phyloP scores from a whole-genome alignment of 2,329 filamentous ascomycete genomes.

The Colletotrichum orchidophilum region DNA sequence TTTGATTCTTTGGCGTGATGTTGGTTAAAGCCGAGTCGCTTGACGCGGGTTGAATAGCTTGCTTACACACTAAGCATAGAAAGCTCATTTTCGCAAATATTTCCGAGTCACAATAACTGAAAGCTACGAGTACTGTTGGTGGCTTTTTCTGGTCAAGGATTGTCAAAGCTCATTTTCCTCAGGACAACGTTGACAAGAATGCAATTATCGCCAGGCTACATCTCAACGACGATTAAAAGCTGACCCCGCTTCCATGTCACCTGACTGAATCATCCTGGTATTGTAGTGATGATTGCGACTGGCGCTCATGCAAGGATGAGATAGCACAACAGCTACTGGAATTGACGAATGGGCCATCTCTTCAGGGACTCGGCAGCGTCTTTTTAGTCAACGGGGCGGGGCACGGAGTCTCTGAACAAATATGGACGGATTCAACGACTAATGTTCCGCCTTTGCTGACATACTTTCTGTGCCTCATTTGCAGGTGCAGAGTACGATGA shows the following conservation, averaged over 20 bases:
- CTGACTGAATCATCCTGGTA: background rate
- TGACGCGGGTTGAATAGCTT: background rate
- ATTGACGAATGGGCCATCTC: background rate
- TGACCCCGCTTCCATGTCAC: background rate
- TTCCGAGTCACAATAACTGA: background rate
- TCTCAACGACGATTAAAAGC: background rate
- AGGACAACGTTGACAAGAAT: background rate
- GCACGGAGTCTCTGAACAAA: background rate
- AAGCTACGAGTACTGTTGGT: too few relatives aligned
- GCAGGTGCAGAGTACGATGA: background rate
- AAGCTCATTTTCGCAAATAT: background rate
- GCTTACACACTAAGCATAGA: background rate
- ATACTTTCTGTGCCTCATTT: background rate
- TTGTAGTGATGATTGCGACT: too few relatives aligned
- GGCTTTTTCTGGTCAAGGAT: too few relatives aligned
- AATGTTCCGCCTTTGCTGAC: background rate
- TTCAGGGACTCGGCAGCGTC: too few relatives aligned
- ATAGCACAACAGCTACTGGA: too few relatives aligned
- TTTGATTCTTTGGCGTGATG: background rate
- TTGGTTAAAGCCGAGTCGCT: background rate
- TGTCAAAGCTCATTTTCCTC: background rate
- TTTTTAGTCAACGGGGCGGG: background rate
- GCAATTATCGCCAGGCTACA: background rate
- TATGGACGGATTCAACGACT: background rate
- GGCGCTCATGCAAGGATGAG: too few relatives aligned